Evolutionary conservation across 257 asterid genomes (phyloP).

Genomic region (Craterostigma plantagineum): DNA sequence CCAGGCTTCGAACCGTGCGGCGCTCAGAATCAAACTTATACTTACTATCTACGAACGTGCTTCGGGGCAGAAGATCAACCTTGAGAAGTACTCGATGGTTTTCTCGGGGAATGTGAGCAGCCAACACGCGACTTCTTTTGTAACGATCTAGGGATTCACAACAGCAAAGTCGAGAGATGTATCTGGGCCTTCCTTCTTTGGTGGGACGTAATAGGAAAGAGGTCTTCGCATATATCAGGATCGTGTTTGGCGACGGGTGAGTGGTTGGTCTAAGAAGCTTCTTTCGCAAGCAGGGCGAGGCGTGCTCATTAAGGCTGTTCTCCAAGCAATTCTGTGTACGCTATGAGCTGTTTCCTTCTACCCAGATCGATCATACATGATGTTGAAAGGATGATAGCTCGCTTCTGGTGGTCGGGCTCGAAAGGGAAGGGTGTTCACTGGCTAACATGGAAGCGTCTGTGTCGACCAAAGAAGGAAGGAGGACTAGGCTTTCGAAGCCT

Average conservation of each 20-base stretch:
- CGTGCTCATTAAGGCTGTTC: neutral
- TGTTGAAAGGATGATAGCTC: neutral
- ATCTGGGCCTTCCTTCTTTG: neutral
- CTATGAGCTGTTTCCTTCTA: neutral
- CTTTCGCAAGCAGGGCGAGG: neutral
- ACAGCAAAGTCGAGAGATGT: neutral
- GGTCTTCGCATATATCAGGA: neutral
- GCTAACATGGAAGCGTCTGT: neutral
- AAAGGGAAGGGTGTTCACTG: neutral
- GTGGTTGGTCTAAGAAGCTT: neutral
- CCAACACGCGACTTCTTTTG: neutral
- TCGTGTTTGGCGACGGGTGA: neutral
- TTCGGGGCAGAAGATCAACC: neutral
- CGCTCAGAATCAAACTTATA: neutral
- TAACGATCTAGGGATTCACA: neutral
- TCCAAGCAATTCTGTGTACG: neutral
- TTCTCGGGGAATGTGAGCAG: neutral
- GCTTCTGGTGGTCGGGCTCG: neutral
- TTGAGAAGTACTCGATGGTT: neutral
- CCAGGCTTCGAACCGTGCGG: neutral
- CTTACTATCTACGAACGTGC: neutral
- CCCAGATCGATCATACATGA: neutral
- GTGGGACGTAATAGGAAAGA: neutral
- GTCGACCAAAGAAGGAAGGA: neutral
- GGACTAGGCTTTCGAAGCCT: neutral